Percentiles rank a stretch among this genome's conserved stretches.
Conservation (phyloP, 345 rosid genomes). For the Euphorbia lathyris region DNA sequence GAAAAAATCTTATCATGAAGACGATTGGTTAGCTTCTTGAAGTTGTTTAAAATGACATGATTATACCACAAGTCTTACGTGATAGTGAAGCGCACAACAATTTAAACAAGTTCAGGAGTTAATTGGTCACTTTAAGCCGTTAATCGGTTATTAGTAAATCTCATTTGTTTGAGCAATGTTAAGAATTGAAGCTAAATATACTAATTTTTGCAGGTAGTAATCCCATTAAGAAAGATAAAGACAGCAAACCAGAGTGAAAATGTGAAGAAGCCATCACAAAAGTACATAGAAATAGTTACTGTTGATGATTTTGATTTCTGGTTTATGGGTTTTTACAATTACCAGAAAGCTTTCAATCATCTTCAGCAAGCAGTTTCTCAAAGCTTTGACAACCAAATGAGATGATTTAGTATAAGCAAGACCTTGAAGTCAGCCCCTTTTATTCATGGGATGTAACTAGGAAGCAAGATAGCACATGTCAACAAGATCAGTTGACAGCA, state of each 20-base stretch:
- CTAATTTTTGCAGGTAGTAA: conserved; percentile 35
- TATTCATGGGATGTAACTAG: conserved; percentile 14
- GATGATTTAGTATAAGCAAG: conserved; percentile 14
- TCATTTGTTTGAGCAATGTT: too few relatives aligned
- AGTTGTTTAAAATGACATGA: too few relatives aligned
- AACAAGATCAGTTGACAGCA: conserved; percentile 12
- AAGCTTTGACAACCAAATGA: conserved; percentile 25
- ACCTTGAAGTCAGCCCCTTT: conserved; percentile 10
- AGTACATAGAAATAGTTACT: conserved; percentile 65
- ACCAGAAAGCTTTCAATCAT: conserved; percentile 58
- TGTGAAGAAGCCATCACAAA: conserved; percentile 60
- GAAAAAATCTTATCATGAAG: too few relatives aligned
- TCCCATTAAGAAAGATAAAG: conserved; percentile 58
- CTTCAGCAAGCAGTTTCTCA: conserved; percentile 50
- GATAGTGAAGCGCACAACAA: too few relatives aligned
- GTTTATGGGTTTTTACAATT: conserved; percentile 83
- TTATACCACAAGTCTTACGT: too few relatives aligned
- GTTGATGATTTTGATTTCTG: conserved; percentile 78
- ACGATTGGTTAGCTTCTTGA: too few relatives aligned
- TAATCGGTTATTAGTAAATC: too few relatives aligned
- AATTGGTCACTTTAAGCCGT: too few relatives aligned
- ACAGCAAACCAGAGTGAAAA: conserved; percentile 49
- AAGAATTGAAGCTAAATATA: too few relatives aligned
- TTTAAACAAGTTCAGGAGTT: too few relatives aligned
- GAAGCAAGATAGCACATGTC: not conserved